Conservation (phyloP, 768 basidiomycete genomes). For the Russula dissimulans region DNA sequence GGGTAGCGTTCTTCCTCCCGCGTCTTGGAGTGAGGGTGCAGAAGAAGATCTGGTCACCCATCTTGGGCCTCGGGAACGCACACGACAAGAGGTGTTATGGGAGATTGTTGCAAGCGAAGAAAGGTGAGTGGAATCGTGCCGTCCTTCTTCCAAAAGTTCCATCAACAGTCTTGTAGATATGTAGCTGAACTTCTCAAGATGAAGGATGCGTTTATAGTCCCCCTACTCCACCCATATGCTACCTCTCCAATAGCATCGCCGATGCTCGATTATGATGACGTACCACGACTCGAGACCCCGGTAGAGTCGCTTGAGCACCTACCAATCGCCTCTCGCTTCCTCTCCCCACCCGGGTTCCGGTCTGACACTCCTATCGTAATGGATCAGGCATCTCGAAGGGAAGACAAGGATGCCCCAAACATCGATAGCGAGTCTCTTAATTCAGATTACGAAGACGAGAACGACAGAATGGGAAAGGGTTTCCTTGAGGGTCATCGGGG, state of each 20-base stretch:
- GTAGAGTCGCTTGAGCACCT: slow-evolving; percentile 64
- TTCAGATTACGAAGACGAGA: slow-evolving; percentile 58
- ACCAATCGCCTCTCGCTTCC: slow-evolving; percentile 88
- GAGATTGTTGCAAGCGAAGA: slow-evolving; percentile 97
- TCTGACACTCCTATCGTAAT: slow-evolving; percentile 35
- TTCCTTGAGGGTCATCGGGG: slow-evolving; percentile 29
- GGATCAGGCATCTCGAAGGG: slow-evolving; percentile 27
- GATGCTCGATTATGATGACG: slow-evolving; percentile 61
- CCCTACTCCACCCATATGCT: slow-evolving; percentile 78
- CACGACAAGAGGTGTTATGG: slow-evolving; percentile 92
- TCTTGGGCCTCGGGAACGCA: slow-evolving; percentile 87
- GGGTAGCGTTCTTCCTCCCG: slow-evolving; percentile 59
- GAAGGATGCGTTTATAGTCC: slow-evolving; percentile 89
- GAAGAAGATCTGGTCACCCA: slow-evolving; percentile 92
- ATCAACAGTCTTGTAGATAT: slow-evolving; percentile 49
- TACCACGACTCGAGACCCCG: slow-evolving; percentile 51
- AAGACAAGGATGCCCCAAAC: slow-evolving; percentile 46
- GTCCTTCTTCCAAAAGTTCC: slow-evolving; percentile 2
- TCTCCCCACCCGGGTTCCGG: slow-evolving; percentile 50
- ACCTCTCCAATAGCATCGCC: slow-evolving; percentile 47
- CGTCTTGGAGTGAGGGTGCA: slow-evolving; percentile 90
- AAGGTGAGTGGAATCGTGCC: slow-evolving; percentile 43
- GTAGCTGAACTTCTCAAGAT: slow-evolving; percentile 83
- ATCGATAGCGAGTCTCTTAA: slow-evolving; percentile 70
- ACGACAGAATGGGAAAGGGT: slow-evolving; percentile 41